Percentiles rank a stretch among this genome's conserved stretches.
Evolutionary conservation across 371 early-diverging fungal species (phyloP).

Genomic region (Blakeslea trispora): DNA sequence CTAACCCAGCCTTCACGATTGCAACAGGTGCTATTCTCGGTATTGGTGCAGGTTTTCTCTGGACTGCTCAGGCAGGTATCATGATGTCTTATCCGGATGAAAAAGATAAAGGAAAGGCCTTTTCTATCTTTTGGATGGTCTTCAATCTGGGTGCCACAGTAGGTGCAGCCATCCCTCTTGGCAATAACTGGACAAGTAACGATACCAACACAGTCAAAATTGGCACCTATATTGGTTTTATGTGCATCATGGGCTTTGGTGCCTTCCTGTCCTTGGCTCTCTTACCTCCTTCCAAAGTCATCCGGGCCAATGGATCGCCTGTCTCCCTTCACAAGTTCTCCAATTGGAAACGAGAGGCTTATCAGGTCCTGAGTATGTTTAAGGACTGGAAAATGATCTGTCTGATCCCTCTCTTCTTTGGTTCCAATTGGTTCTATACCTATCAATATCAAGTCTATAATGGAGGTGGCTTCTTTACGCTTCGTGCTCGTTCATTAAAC

Average conservation of each 20-base stretch:
- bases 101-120: conserved; percentile 70
- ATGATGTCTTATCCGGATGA: conserved; percentile 82
- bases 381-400: conserved; percentile 64
- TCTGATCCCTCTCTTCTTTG: conserved; percentile 68
- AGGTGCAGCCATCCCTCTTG: conserved; percentile 72
- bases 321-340: conserved; percentile 63
- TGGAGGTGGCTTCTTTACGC: conserved; percentile 52
- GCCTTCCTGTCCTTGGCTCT: conserved; percentile 55
- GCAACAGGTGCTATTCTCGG: conserved; percentile 65
- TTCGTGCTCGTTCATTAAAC: conserved; percentile 68
- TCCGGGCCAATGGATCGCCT: conserved; percentile 64
- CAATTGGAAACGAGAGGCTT: conserved; percentile 52
- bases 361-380: conserved; percentile 62
- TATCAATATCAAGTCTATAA: conserved; percentile 61
- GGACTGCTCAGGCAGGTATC: conserved; percentile 75
- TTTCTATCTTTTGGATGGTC: conserved; percentile 76
- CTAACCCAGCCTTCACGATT: conserved; percentile 49
- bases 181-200: conserved; percentile 51
- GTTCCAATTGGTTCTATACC: conserved; percentile 78
- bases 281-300: conserved; percentile 63
- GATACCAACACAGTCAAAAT: conserved; percentile 35
- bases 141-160: conserved; percentile 80
- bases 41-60: conserved; percentile 50
- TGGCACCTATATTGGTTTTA: conserved; percentile 68
- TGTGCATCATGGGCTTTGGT: conserved; percentile 67